Evolutionary conservation across 2,329 filamentous ascomycete genomes (phyloP), one percentile per base, ranked within the genome.

Genomic region (Knoxdaviesia proteae): DNA sequence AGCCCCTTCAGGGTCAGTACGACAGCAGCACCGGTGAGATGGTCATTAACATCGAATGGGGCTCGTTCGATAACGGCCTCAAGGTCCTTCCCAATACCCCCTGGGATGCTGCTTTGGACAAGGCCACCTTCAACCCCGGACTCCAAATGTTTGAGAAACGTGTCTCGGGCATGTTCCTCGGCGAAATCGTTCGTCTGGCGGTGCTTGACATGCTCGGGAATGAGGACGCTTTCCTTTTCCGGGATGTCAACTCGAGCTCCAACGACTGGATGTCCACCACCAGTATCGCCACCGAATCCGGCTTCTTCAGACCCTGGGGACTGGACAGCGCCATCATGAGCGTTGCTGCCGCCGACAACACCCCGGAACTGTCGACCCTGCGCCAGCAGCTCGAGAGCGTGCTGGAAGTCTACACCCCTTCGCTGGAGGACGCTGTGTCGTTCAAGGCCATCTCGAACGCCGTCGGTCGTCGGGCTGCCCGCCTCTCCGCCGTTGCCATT

Each of bases 91-190:
- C 88, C 39, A 80, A 77, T 52, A 96, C 88, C 0, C 64, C 74
- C 0, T 96, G 84, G 63, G 90, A 98, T 56, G 63, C 67, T 41
- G 69, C 75, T 45, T 68, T 98, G 30, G 88, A 98, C 59, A 63
- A 65, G 44, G 74, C 79, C 46, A 90, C 80, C 49, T 76, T 84
- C 51, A 96, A 98, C 60, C 88, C 87, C 0, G 90, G 90, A 31
- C 76, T 93, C 47, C 90, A 98, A 57, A 94, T 96, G 83, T 98
- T 96, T 55, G 90, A 98, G 65, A 98, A 98, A 70, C 81, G 88
- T 40, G 80, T 98, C 10, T 94, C 86, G 0, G 90, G 90, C 57
- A 96, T 98, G 88, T 98, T 96, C 64, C 61, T 98, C 40, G 90
- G 90, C 43, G 90, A 98, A 59, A 87, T 96, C 48, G 69, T 94